Conservation (phyloP, 768 basidiomycete species). For the Mycena belliarum region DNA sequence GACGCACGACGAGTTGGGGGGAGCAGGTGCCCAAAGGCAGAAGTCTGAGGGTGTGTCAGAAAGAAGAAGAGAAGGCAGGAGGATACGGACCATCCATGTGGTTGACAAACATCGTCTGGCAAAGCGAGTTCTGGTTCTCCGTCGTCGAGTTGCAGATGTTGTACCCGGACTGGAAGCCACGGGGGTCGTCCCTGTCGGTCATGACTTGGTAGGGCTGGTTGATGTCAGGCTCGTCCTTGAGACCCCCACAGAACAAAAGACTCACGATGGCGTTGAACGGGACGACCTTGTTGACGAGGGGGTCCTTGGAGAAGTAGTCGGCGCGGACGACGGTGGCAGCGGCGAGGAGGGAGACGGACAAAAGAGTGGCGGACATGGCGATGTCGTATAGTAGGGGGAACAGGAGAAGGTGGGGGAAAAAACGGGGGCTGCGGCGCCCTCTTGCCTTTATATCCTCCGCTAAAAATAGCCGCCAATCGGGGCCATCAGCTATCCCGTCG, state of each 20-base stretch:
- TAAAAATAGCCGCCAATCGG: too few relatives aligned
- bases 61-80: background rate
- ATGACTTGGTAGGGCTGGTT: constrained; percentile 20
- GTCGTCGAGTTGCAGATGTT: constrained; percentile 63
- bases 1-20: constrained; percentile 38
- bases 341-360: constrained; percentile 18
- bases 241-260: background rate
- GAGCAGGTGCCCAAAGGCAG: constrained; percentile 57
- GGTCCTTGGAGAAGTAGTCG: constrained; percentile 22
- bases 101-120: constrained; percentile 59
- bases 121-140: constrained; percentile 51
- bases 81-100: constrained; percentile 45
- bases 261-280: constrained; percentile 13
- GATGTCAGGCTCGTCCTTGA: background rate
- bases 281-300: constrained; percentile 19
- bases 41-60: constrained; percentile 41
- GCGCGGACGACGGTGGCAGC: constrained; percentile 13
- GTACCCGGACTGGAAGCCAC: constrained; percentile 62
- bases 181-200: constrained; percentile 26
- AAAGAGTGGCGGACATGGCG: constrained; percentile 18
- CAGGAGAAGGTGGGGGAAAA: too few relatives aligned
- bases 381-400: too few relatives aligned
- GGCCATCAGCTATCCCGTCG: too few relatives aligned
- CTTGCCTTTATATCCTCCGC: too few relatives aligned
- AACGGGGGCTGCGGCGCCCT: too few relatives aligned